These are phyloP conservation scores for Closterium sp. DNA, from an alignment of 139 green algal genomes.

Conservation along the genomic window DNA sequence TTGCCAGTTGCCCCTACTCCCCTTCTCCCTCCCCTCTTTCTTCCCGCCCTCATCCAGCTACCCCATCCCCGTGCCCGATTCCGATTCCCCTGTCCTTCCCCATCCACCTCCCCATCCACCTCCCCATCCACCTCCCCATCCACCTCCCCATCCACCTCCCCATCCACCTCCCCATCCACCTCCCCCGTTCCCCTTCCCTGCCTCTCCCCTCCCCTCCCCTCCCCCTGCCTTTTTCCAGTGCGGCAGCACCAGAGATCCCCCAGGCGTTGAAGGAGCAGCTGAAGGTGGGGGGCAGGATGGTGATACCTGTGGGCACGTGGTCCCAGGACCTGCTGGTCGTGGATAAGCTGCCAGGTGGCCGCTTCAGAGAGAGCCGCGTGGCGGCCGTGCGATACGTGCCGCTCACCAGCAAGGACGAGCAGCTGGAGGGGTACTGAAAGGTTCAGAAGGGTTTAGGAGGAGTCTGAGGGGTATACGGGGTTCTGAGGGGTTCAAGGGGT, in stretches of 20 bases:
- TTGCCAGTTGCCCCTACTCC: no score
- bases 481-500: no score
- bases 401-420: slow-evolving; percentile 11
- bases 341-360: slow-evolving; percentile 42
- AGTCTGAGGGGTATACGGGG: no score
- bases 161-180: background rate
- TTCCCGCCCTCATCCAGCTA: background rate
- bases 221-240: no score
- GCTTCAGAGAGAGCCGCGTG: slow-evolving; percentile 5
- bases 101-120: background rate
- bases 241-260: slow-evolving; percentile 11
- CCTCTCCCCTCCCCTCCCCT: background rate
- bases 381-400: slow-evolving; percentile 47
- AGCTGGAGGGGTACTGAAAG: background rate
- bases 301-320: slow-evolving; percentile 69
- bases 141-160: background rate
- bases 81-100: background rate
- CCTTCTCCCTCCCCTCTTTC: background rate
- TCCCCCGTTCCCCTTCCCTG: background rate
- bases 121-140: background rate
- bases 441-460: background rate
- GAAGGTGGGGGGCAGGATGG: slow-evolving; percentile 65
- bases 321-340: slow-evolving; percentile 38
- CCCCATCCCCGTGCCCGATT: background rate
- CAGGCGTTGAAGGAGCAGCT: slow-evolving; percentile 65